These are phyloP conservation scores for Nemania bipapillata DNA, from an alignment of 2,329 filamentous ascomycete species.

Conservation along the genomic window DNA sequence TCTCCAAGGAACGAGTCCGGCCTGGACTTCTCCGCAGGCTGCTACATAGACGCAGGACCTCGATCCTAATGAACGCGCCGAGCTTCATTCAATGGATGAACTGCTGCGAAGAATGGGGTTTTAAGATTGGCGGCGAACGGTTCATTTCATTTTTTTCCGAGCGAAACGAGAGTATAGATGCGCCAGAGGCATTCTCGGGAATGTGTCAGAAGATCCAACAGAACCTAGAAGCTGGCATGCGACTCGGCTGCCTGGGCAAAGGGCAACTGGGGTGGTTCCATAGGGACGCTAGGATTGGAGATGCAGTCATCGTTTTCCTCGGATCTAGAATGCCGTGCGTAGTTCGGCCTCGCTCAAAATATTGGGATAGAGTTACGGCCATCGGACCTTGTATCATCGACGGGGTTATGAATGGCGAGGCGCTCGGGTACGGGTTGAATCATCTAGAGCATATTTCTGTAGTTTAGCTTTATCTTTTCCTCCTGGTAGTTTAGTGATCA, in stretches of 20 bases:
- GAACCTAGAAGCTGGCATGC: background rate
- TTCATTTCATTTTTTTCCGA: background rate
- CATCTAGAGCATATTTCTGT: too few species aligned
- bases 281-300: background rate
- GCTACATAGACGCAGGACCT: background rate
- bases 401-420: conserved; percentile 8
- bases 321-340: background rate
- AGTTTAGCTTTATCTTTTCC: too few species aligned
- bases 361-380: background rate
- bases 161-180: background rate
- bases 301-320: background rate
- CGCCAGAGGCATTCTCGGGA: background rate
- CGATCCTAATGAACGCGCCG: background rate
- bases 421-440: background rate
- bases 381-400: conserved; percentile 1
- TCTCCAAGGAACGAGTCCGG: background rate
- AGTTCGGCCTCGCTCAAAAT: background rate
- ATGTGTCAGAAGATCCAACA: background rate
- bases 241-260: background rate
- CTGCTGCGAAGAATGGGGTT: background rate
- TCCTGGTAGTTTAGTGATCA: too few species aligned
- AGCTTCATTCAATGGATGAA: conserved; percentile 9
- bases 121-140: background rate
- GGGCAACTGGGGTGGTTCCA: background rate
- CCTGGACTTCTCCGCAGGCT: conserved; percentile 3